Base-by-base conservation (phyloP, 495 filamentous ascomycete species). In the Cercophora newfieldiana region DNA sequence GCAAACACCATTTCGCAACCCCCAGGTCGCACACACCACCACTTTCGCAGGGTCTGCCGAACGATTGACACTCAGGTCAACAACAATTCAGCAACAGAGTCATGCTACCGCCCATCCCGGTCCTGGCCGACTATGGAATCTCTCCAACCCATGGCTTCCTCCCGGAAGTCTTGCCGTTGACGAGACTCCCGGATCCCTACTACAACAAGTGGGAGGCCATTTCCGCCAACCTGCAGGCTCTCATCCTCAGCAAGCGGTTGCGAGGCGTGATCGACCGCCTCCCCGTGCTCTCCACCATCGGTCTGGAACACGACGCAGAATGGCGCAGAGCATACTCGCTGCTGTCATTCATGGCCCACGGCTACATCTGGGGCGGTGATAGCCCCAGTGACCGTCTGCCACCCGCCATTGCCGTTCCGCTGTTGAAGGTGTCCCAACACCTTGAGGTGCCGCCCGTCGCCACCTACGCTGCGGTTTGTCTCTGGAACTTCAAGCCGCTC, bases 401-500 rank as follows among this genome's bases (percentile, higher is more conserved):
- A 51, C 88, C 92, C 19, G 80, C 91, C 66, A 85, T 99, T 65
- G 91, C 94, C 14, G 85, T 92, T 28, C 95, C 95, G 4, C 86
- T 96, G 69, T 84, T 95, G 26, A 72, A 88, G 69, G 85, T 94
- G 19, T 97, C 92, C 66, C 80, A 86, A 28, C 86, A 90, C 64
- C 87, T 99, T 22, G 92, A 97, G 66, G 80, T 99, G 49, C 93
- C 93, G 21, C 91, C 94, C 2, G 95, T 99, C 30, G 96, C 95
- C 59, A 97, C 96, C 30, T 99, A 97, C 72, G 91, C 95, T 10
- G 91, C 89, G 21, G 86, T 97, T 8, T 91, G 89, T 65, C 83
- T 99, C 30, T 99, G 96, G 95, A 99, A 99, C 77, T 98, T 90
- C 81, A 92, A 91, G 76, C 90, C 93, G 0, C 84, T 98, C 49